Base-by-base conservation (phyloP, 768 basidiomycete genomes). In the Boletus subcaerulescens region DNA sequence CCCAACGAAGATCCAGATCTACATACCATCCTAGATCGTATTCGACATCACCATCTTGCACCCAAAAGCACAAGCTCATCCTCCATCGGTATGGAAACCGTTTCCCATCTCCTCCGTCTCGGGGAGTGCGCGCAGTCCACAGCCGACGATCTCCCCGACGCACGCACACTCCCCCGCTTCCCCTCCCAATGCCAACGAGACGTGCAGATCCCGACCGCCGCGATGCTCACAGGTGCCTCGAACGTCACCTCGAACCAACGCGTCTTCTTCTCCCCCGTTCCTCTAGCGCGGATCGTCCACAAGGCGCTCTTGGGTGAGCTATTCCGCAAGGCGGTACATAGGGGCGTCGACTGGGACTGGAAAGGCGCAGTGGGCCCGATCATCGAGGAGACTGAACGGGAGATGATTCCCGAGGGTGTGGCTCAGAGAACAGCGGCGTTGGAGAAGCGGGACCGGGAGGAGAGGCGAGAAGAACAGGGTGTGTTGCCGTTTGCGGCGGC, bases 331-430 rank as follows among this genome's bases (percentile, higher is more conserved):
- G 59, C 57, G 17, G 43, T 60, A 17, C 54, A 50, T 20, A 55
- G 59, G 2, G 40, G 41, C 17, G 26, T 35, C 3, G 66, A 53
- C 13, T 66, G 69, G 67, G 61, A 66, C 18, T 68, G 69, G 67
- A 66, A 55, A 18, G 53, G 48, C 8, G 52, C 56, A 2, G 55
- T 24, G 3, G 42, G 20, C 4, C 35, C 35, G 13, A 70, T 70
- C 17, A 0, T 70, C 20, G 42, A 48, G 26, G 55, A 63, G 33
- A 55, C 69, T 1, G 48, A 14, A 12, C 47, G 29, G 7, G 60
- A 61, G 38, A 66, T 70, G 69, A 38, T 65, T 7, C 61, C 61
- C 0, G 55, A 56, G 6, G 52, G 46, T 17, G 1, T 50, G 4
- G 17, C 8, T 22, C 11, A n/a, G 41, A 44, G 10, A 5, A 17